phyloP scores from a whole-genome alignment of 306 rosid species.

The Fagus sylvatica region DNA sequence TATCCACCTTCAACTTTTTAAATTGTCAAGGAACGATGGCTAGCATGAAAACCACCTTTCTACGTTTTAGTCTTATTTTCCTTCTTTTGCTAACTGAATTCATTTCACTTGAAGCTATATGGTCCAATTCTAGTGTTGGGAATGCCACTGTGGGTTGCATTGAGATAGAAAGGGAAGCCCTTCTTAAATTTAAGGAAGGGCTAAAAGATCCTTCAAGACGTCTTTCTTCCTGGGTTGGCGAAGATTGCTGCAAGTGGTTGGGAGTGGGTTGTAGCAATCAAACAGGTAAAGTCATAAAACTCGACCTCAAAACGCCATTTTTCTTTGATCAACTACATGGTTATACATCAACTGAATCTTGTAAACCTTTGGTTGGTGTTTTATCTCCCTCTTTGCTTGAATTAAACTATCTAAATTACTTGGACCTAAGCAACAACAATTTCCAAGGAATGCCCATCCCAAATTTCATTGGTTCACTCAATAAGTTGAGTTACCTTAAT shows the following conservation, averaged over 20 bases:
- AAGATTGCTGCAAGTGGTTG: conserved; percentile 27
- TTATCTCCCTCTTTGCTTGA: conserved; percentile 18
- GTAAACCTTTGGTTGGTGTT: background rate
- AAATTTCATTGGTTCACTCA: too few relatives aligned
- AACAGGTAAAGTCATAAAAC: conserved; percentile 17
- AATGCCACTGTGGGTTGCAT: too few relatives aligned
- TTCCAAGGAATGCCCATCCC: background rate
- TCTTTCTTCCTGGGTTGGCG: conserved; percentile 34
- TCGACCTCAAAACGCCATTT: conserved; percentile 2
- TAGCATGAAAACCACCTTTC: background rate
- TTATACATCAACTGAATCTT: too few relatives aligned
- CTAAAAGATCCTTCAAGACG: conserved; percentile 14
- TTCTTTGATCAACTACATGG: background rate
- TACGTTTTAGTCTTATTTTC: background rate
- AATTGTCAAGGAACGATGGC: background rate
- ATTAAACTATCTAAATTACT: conserved; percentile 14
- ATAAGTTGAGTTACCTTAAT: conserved; percentile 20
- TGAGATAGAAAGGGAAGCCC: too few relatives aligned
- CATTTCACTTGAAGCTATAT: background rate
- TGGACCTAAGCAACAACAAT: conserved; percentile 20
- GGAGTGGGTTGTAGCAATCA: conserved; percentile 17
- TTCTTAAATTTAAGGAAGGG: conserved; percentile 5
- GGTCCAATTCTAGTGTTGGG: too few relatives aligned
- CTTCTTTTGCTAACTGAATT: background rate
- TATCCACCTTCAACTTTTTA: too few relatives aligned